phyloP scores from a whole-genome alignment of 2,329 filamentous ascomycete genomes.

The Pseudonectria buxi region DNA sequence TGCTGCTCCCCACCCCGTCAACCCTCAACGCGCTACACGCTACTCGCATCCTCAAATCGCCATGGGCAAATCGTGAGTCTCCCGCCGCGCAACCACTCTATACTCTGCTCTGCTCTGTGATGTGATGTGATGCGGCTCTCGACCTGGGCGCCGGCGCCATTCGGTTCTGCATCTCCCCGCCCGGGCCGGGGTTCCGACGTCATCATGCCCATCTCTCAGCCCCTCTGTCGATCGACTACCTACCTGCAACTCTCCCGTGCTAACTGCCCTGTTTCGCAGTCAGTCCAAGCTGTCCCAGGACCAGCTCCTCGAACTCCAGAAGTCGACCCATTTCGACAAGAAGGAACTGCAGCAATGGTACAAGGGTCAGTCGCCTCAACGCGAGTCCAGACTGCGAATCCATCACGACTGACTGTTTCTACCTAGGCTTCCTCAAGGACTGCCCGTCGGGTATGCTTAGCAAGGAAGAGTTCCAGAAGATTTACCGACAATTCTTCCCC shows the following conservation, averaged over 20 bases:
- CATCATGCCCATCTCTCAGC: background rate
- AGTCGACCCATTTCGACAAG: slow-evolving; percentile 98
- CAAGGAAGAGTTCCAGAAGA: slow-evolving; percentile 99
- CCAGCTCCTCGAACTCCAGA: slow-evolving; percentile 91
- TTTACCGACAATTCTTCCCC: slow-evolving; percentile 98
- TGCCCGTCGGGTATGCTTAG: slow-evolving; percentile 94
- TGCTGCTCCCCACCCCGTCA: slow-evolving; percentile 7
- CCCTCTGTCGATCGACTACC: background rate
- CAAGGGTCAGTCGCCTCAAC: slow-evolving; percentile 62
- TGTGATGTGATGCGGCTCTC: background rate
- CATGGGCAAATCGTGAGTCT: slow-evolving; percentile 53
- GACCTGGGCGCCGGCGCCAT: background rate
- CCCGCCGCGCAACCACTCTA: too few relatives aligned
- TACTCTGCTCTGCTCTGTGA: too few relatives aligned
- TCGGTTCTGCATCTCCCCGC: background rate
- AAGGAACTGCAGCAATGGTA: slow-evolving; percentile 99
- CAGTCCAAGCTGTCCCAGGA: slow-evolving; percentile 98
- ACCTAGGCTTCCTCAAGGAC: slow-evolving; percentile 88
- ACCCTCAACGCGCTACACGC: slow-evolving; percentile 8
- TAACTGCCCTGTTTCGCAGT: slow-evolving; percentile 42
- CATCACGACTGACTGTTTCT: background rate
- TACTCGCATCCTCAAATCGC: slow-evolving; percentile 4
- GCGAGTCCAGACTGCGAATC: slow-evolving; percentile 1
- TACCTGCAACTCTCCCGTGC: slow-evolving; percentile 10
- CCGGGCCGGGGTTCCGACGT: too few relatives aligned